These are phyloP conservation scores for Cadophora malorum DNA, from an alignment of 2,329 filamentous ascomycete genomes.

Conservation along the genomic window DNA sequence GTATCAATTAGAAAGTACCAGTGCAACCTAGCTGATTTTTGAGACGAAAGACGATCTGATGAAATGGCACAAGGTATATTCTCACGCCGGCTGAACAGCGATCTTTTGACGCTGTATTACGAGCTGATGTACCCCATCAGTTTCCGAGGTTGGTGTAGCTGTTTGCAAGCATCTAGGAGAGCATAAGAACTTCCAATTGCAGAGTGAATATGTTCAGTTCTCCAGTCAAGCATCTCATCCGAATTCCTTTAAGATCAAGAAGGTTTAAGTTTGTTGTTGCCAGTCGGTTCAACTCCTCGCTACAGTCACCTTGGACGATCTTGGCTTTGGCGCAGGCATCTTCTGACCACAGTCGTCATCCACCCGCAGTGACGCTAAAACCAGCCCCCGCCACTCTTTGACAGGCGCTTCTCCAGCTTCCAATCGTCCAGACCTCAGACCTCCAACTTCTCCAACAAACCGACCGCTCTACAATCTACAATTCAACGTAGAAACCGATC, in stretches of 20 bases:
- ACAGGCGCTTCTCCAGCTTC: conserved; percentile 16
- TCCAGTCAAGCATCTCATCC: background rate
- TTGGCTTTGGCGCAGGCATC: conserved; percentile 6
- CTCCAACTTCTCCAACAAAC: conserved; percentile 12
- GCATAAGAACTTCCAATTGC: background rate
- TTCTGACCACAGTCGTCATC: conserved; percentile 25
- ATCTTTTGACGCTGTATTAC: background rate
- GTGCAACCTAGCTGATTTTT: background rate
- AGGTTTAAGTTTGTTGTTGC: background rate
- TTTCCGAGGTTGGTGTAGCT: background rate
- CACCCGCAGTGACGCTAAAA: conserved; percentile 1
- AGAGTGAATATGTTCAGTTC: background rate
- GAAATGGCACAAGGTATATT: background rate
- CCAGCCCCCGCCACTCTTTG: conserved; percentile 23
- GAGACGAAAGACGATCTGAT: background rate
- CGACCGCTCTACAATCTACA: conserved; percentile 6
- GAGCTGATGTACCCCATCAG: background rate
- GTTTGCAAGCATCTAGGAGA: background rate
- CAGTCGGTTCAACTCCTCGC: background rate
- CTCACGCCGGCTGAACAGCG: conserved; percentile 14
- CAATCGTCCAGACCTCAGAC: conserved; percentile 15
- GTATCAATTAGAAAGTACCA: background rate
- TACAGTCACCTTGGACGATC: background rate
- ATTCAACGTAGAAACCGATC: conserved; percentile 21
- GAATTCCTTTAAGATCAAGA: background rate